Percentiles rank a stretch among this genome's conserved stretches.
Evolutionary conservation across 345 rosid genomes (phyloP).

Genomic region (Hibiscus syriacus): DNA sequence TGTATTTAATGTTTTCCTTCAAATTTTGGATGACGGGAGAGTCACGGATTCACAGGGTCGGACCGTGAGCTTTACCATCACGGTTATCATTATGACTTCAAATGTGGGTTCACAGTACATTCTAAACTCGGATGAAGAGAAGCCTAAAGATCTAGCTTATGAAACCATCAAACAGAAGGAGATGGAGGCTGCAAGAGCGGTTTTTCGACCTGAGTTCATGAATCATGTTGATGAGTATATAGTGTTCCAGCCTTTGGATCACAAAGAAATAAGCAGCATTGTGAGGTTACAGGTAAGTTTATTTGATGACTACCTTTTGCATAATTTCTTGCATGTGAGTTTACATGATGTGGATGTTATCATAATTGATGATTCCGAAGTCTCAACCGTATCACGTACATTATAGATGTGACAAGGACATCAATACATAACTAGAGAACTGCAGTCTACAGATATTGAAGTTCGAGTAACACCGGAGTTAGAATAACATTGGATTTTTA

Average conservation of each 20-base stretch:
- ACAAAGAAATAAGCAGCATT: too few relatives aligned
- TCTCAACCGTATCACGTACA: neutral
- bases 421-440: neutral
- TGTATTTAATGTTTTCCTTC: too few relatives aligned
- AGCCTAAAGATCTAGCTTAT: too few relatives aligned
- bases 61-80: conserved; percentile 30
- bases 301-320: neutral
- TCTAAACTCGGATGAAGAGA: too few relatives aligned
- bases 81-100: conserved; percentile 13
- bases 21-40: too few relatives aligned
- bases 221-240: too few relatives aligned
- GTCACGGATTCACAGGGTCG: conserved; percentile 97
- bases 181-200: conserved; percentile 89
- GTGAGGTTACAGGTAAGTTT: too few relatives aligned
- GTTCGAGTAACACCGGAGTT: too few relatives aligned
- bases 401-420: too few relatives aligned
- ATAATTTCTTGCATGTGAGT: neutral
- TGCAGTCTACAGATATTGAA: too few relatives aligned
- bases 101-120: conserved; percentile 13
- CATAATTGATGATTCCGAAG: neutral
- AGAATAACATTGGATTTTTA: neutral
- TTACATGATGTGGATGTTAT: neutral
- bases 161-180: conserved; percentile 75
- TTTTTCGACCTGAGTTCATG: too few relatives aligned
- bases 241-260: too few relatives aligned